Evolutionary conservation across 2,329 filamentous ascomycete genomes (phyloP), one percentile per base, ranked within the genome.

Genomic region (Proliferodiscus dingleyae): DNA sequence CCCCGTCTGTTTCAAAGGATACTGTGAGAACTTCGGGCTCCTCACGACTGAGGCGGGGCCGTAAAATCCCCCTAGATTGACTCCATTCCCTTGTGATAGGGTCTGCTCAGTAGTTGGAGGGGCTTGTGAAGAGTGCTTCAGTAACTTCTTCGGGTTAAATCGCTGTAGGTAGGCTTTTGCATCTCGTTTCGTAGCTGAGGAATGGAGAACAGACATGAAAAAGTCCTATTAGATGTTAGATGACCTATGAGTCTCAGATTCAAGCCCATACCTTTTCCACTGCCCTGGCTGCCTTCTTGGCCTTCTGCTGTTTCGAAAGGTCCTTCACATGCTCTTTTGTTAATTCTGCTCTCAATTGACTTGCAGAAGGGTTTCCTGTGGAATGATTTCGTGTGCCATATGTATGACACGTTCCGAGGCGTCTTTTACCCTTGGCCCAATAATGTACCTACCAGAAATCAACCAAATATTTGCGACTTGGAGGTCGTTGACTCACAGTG

Each of bases 121-220:
- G 6, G 48, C 19, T 33, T 37, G 51, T 21, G 33, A 21, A 6
- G 28, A 29, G 13, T 39, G 23, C 53, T 16, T 37, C 21, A 63
- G 58, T n/a, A 55, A 15, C 56, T 60, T 42, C 52, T 62, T 48
- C 50, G 69, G 68, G 40, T 80, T 83, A 64, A 96, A 95, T 50
- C 89, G 90, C 57, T 93, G 85, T 13, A 98, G 75, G 62, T 96
- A 98, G 29, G 87, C 83, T 66, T 87, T 90, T 38, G 90, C 89
- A 69, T 98, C 93, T 58, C 93, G 82, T 67, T 90, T 95, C 0
- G 91, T 96, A 5, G 90, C 87, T 9, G 89, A 89, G 15, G 90
- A 89, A 60, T 87, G 88, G 24, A 98, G 73, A 3, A 97, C 79
- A 13, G 89, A 90, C 24, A 94, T 75, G 58, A 95, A 83, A 59